phyloP scores from a whole-genome alignment of 495 filamentous ascomycete genomes.

The Hypoxylon intermedium region DNA sequence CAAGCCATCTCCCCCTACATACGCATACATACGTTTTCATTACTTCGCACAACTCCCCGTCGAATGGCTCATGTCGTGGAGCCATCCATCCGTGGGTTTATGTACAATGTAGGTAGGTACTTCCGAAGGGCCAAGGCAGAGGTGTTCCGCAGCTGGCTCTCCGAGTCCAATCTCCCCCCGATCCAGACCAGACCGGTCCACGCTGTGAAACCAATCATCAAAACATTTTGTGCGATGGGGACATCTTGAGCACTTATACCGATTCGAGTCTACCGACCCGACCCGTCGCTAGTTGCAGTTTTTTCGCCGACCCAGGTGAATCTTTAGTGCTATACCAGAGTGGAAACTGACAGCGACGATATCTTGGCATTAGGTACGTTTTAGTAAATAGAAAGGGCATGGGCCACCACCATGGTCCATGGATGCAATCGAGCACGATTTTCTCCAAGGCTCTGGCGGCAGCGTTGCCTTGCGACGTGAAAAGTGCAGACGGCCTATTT shows the following conservation, averaged over 20 bases:
- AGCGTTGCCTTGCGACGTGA: constrained; percentile 12
- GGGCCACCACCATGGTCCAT: too few relatives aligned
- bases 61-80: constrained; percentile 1
- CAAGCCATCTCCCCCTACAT: not conserved
- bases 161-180: constrained; percentile 9
- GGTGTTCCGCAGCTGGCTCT: constrained; percentile 21
- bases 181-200: constrained; percentile 30
- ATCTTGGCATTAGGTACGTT: constrained; percentile 42
- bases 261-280: constrained; percentile 26
- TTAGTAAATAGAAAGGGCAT: constrained; percentile 35
- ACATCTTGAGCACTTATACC: constrained; percentile 12
- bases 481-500: constrained; percentile 16
- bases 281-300: constrained; percentile 11
- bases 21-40: not conserved
- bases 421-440: constrained; percentile 34
- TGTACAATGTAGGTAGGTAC: constrained; percentile 24
- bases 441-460: constrained; percentile 22
- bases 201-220: constrained; percentile 33
- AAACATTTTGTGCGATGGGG: constrained; percentile 16
- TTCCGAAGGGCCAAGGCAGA: constrained; percentile 31
- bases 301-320: not conserved
- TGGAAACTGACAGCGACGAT: constrained; percentile 30
- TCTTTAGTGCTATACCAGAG: constrained; percentile 7
- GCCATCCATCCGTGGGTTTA: constrained; percentile 26
- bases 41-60: constrained; percentile 10